phyloP scores from a whole-genome alignment of 257 asterid species.

The Paulownia fortunei region DNA sequence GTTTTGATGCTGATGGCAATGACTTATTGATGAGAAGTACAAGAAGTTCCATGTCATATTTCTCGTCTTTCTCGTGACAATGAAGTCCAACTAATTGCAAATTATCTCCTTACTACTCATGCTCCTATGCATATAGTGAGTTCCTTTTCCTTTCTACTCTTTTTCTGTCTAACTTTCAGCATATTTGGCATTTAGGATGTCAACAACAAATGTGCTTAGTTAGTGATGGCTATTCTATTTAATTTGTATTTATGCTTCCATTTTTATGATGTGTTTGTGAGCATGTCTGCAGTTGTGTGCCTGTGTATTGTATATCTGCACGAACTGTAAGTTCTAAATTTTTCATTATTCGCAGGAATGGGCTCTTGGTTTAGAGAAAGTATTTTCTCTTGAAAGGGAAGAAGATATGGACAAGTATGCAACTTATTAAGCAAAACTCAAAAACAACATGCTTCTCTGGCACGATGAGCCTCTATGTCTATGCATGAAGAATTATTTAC shows the following conservation, averaged over 20 bases:
- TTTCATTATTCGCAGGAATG: constrained; percentile 62
- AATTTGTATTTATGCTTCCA: not conserved
- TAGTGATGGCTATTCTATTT: not conserved
- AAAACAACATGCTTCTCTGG: constrained; percentile 97
- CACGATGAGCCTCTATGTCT: constrained; percentile 65
- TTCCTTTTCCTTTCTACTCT: constrained; percentile 25
- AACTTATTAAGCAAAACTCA: constrained; percentile 72
- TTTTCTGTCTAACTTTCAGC: not conserved
- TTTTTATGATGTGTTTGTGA: too few species aligned
- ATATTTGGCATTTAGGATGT: not conserved
- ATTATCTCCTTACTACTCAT: constrained; percentile 85
- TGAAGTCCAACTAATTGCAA: constrained; percentile 84
- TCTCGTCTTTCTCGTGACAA: constrained; percentile 79
- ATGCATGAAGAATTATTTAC: constrained; percentile 21
- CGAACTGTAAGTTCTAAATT: not conserved
- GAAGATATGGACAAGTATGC: constrained; percentile 87
- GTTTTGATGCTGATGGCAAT: constrained; percentile 68
- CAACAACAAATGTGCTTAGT: not conserved
- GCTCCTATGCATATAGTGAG: constrained; percentile 97
- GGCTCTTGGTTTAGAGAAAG: constrained; percentile 95
- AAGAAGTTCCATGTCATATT: constrained; percentile 71
- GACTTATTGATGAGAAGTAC: constrained; percentile 86
- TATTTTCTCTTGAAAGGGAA: constrained; percentile 79
- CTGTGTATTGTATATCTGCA: not conserved
- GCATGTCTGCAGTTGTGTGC: not conserved